Conservation (phyloP, 2,329 filamentous ascomycete genomes). For the Karstenula rhodostoma region DNA sequence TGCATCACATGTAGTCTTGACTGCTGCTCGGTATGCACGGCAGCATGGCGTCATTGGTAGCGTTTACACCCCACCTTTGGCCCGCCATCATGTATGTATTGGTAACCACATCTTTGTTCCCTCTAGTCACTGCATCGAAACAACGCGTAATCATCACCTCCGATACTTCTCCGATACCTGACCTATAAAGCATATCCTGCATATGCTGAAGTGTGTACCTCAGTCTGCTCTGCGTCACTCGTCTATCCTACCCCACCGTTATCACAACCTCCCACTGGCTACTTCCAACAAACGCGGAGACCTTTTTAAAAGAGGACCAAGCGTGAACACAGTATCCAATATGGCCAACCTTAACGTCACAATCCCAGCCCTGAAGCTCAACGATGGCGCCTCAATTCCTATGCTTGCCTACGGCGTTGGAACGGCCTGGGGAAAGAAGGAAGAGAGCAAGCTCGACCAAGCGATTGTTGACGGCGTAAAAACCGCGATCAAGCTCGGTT, state of each 20-base stretch:
- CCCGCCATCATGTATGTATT: slow-evolving; percentile 11
- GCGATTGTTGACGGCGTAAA: slow-evolving; percentile 64
- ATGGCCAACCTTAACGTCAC: slow-evolving; percentile 56
- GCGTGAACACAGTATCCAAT: slow-evolving; percentile 5
- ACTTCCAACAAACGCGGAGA: too few species aligned
- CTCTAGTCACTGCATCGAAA: background rate
- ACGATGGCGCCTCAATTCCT: slow-evolving; percentile 77
- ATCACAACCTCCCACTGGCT: background rate
- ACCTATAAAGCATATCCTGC: background rate
- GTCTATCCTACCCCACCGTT: background rate
- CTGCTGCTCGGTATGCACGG: background rate
- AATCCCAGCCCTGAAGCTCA: slow-evolving; percentile 72
- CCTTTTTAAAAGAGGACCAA: background rate
- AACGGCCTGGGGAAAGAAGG: slow-evolving; percentile 69
- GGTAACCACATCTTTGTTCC: slow-evolving; percentile 19
- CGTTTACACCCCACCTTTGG: slow-evolving; percentile 5
- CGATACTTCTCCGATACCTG: background rate
- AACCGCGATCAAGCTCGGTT: slow-evolving; percentile 73
- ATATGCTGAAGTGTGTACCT: slow-evolving; percentile 12
- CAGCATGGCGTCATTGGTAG: slow-evolving; percentile 3
- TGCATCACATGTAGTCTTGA: too few species aligned
- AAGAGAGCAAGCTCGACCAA: slow-evolving; percentile 63
- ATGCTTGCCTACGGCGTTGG: slow-evolving; percentile 77
- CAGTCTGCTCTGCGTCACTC: background rate
- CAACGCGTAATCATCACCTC: background rate